Evolutionary conservation across 2,329 filamentous ascomycete species (phyloP).

Genomic region (Pseudonectria foliicola): DNA sequence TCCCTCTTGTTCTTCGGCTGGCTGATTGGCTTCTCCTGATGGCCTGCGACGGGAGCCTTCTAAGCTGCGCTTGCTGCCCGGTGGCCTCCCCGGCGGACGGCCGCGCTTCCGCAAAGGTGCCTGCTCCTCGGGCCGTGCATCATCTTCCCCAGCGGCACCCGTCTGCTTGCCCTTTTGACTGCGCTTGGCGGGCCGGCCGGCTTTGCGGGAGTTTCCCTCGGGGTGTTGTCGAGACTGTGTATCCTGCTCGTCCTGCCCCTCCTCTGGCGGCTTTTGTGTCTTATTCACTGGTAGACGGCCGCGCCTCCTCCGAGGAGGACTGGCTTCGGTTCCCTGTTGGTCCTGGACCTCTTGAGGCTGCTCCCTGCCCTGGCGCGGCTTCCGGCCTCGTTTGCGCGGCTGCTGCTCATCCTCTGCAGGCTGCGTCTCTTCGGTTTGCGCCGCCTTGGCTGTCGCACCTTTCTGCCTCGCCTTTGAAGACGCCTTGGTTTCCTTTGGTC

Average conservation of each 20-base stretch:
- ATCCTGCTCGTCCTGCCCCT: constrained; percentile 4
- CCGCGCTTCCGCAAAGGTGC: constrained; percentile 11
- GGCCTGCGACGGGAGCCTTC: background rate
- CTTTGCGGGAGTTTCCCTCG: no score
- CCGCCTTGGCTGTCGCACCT: constrained; percentile 5
- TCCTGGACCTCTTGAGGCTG: constrained; percentile 4
- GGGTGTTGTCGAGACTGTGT: constrained; percentile 9
- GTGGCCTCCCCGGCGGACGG: constrained; percentile 2
- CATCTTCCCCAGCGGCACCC: constrained; percentile 3
- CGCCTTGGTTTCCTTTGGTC: constrained; percentile 9
- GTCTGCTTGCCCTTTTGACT: constrained; percentile 6
- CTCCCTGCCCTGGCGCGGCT: constrained; percentile 2
- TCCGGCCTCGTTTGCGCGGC: constrained; percentile 10
- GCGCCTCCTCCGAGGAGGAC: constrained; percentile 10
- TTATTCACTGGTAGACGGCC: constrained; percentile 4
- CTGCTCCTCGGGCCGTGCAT: constrained; percentile 6
- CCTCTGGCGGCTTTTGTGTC: background rate
- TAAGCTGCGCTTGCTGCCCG: background rate
- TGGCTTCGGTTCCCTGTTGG: constrained; percentile 7
- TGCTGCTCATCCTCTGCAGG: constrained; percentile 6
- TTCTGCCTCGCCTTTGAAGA: constrained; percentile 1
- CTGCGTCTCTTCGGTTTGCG: constrained; percentile 5
- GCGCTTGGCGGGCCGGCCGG: constrained; percentile 4
- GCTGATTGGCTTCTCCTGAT: constrained; percentile 3
- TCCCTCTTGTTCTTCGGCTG: constrained; percentile 1